Conservation (phyloP, 805 yeast species). For the Lachancea fermentati region DNA sequence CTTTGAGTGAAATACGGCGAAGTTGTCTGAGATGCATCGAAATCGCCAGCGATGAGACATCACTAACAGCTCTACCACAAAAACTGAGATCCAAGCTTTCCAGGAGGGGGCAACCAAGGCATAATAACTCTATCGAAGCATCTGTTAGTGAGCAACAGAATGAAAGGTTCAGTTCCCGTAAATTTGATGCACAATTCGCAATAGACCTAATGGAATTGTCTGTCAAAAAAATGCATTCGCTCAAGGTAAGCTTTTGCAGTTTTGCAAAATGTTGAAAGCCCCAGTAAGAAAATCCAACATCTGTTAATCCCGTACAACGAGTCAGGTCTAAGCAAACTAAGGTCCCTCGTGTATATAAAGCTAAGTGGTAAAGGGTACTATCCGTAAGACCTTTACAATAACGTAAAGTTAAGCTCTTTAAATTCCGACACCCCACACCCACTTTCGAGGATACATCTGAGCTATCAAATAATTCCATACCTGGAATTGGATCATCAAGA, state of each 20-base stretch:
- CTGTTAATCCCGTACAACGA: slow-evolving; percentile 74
- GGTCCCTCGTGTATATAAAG: slow-evolving; percentile 50
- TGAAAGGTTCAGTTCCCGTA: slow-evolving; percentile 54
- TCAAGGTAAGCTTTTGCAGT: slow-evolving; percentile 46
- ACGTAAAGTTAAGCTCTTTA: slow-evolving; percentile 52
- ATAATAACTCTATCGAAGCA: slow-evolving; percentile 57
- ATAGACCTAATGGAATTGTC: slow-evolving; percentile 59
- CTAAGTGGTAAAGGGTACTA: slow-evolving; percentile 55
- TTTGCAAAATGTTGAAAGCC: slow-evolving; percentile 49
- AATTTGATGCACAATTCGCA: slow-evolving; percentile 53
- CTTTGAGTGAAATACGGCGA: slow-evolving; percentile 48
- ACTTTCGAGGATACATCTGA: slow-evolving; percentile 1
- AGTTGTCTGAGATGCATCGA: slow-evolving; percentile 48
- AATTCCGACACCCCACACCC: slow-evolving; percentile 51
- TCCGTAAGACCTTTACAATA: slow-evolving; percentile 76
- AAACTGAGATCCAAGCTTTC: slow-evolving; percentile 54
- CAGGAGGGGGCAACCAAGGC: slow-evolving; percentile 58
- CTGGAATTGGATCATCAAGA: slow-evolving; percentile 25
- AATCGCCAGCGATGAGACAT: slow-evolving; percentile 55
- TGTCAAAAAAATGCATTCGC: slow-evolving; percentile 70
- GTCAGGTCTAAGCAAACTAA: slow-evolving; percentile 57
- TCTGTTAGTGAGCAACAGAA: slow-evolving; percentile 76
- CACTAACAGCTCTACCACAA: slow-evolving; percentile 78
- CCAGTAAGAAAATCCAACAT: slow-evolving; percentile 67
- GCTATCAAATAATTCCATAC: slow-evolving; percentile 28